phyloP scores from a whole-genome alignment of 2,329 filamentous ascomycete genomes.

The Didymella exigua region DNA sequence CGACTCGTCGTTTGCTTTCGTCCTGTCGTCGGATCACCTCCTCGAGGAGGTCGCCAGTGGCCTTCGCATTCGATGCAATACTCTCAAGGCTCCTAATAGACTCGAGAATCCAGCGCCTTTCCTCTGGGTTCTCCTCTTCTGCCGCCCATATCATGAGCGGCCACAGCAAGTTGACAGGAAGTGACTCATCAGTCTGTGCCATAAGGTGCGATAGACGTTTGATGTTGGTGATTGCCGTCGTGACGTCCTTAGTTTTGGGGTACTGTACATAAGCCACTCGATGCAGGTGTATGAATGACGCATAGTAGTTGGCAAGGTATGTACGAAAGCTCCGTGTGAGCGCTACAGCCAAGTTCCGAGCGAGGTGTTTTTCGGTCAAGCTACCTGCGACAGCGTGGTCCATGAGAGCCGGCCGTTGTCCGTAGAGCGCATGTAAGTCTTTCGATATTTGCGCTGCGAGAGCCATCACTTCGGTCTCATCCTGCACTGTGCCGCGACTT shows the following conservation, averaged over 20 bases:
- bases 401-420: conserved; percentile 60
- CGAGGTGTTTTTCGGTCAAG: conserved; percentile 56
- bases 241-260: conserved; percentile 58
- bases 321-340: conserved; percentile 62
- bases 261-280: conserved; percentile 62
- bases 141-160: conserved; percentile 62
- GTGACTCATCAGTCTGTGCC: conserved; percentile 51
- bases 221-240: conserved; percentile 57
- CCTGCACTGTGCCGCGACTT: conserved; percentile 61
- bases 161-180: conserved; percentile 64
- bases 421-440: conserved; percentile 59
- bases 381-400: conserved; percentile 61
- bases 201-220: conserved; percentile 56
- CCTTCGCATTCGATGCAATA: conserved; percentile 49
- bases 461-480: conserved; percentile 64
- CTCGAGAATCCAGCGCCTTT: conserved; percentile 58
- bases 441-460: conserved; percentile 58
- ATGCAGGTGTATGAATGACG: conserved; percentile 62
- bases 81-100: conserved; percentile 53
- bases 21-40: conserved; percentile 49
- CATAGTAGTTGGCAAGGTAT: conserved; percentile 63
- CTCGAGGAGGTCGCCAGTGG: conserved; percentile 49
- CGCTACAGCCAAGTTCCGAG: conserved; percentile 56
- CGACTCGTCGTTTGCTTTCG: conserved; percentile 44
- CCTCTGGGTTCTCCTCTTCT: conserved; percentile 58